Base-by-base conservation (phyloP, 1,139 yeast genomes). In the Williopsis jadinii region DNA sequence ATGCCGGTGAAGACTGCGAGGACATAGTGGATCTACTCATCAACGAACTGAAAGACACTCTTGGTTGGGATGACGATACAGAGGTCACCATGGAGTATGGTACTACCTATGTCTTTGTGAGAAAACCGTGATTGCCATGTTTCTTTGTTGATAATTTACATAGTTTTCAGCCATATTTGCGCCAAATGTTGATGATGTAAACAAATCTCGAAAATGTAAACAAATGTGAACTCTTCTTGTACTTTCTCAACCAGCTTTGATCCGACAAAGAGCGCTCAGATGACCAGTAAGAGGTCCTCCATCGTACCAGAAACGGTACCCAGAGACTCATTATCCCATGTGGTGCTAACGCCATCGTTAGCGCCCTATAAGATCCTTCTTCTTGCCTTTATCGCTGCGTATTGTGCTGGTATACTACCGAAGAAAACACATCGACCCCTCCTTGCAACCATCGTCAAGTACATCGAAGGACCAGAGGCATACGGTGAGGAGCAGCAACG, bases 21-120 rank as follows among this genome's bases (percentile, higher is more conserved):
- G 73, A 72, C 50, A 59, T 71, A 38, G 68, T 71, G 3, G 71
- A 67, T 24, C 52, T 58, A 34, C 68, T 75, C 51, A 60, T 72
- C 24, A 63, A 66, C 5, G 77, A 71, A 41, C 58, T 79, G 41
- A 63, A 65, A 38, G 50, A 54, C 13, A 56, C 50, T 19, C 58
- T 68, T 43, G 70, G 67, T 13, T 72, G 80, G 75, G 58, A 61
- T 13, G 71, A 68, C 26, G 67, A 67, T 13, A 65, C 70, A 2
- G 58, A 60, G 30, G 58, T 80, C 30, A 64, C 64, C n/a, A 65
- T 78, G 11, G 69, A 73, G 31, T 81, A 83, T 79, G 75, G 74
- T 9, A 77, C 85, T 0, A 73, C 76, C 31, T 73, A 75, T 48
- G 32, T 41, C 2, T 43, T 44, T 32, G 46, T 47, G 12, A 40